These are phyloP conservation scores for Pythium phragmitis DNA, from an alignment of 352 stramenopile genomes.

Conservation along the genomic window DNA sequence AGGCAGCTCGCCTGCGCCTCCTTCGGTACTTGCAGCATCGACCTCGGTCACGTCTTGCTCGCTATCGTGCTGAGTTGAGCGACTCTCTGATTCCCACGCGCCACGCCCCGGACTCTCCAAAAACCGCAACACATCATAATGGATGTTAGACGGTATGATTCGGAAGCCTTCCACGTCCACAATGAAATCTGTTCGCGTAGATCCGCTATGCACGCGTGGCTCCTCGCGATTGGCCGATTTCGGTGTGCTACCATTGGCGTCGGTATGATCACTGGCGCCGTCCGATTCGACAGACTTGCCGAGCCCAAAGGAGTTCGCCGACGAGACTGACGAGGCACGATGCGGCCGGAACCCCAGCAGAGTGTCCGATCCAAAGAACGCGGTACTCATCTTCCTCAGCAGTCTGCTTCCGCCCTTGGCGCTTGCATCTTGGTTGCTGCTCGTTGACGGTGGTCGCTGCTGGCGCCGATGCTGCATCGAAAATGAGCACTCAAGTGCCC, in stretches of 20 bases:
- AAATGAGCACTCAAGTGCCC: constrained; percentile 25
- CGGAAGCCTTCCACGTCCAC: constrained; percentile 76
- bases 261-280: constrained; percentile 9
- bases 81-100: constrained; percentile 12
- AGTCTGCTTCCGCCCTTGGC: constrained; percentile 8
- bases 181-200: constrained; percentile 53
- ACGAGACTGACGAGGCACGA: constrained; percentile 13
- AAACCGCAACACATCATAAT: constrained; percentile 75
- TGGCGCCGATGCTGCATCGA: constrained; percentile 17
- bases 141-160: constrained; percentile 81
- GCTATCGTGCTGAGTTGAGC: not conserved
- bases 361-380: constrained; percentile 29
- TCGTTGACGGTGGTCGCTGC: not conserved
- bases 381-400: constrained; percentile 24
- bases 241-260: constrained; percentile 4
- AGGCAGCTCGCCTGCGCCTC: not conserved
- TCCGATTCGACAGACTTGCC: constrained; percentile 19
- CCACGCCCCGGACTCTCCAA: constrained; percentile 38
- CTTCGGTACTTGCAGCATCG: not conserved
- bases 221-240: not conserved
- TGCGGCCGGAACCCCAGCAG: constrained; percentile 18
- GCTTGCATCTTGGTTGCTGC: constrained; percentile 16
- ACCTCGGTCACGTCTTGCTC: not conserved
- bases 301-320: constrained; percentile 13
- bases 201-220: constrained; percentile 30